Conservation (phyloP, 768 basidiomycete species). For the Astraeus odoratus region DNA sequence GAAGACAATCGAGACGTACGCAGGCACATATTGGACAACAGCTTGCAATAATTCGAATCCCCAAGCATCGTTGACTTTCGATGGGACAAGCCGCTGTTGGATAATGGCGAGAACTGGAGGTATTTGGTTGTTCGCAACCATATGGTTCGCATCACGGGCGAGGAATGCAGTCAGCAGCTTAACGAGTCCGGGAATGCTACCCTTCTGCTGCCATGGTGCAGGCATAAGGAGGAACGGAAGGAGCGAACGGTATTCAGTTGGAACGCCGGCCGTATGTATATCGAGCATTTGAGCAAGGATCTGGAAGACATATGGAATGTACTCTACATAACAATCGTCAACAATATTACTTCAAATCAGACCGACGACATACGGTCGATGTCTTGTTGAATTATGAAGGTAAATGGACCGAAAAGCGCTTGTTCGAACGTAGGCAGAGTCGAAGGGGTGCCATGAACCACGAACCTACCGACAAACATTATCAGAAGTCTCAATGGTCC, state of each 20-base stretch:
- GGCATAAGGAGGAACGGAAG: conserved; percentile 82
- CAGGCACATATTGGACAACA: conserved; percentile 63
- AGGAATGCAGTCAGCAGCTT: conserved; percentile 83
- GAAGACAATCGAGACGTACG: conserved; percentile 44
- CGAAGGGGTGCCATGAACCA: conserved; percentile 62
- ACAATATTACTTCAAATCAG: background rate
- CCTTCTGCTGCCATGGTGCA: conserved; percentile 86
- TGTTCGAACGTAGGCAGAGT: conserved; percentile 73
- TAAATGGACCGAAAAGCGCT: conserved; percentile 81
- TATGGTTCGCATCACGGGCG: conserved; percentile 55
- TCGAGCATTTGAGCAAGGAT: conserved; percentile 94
- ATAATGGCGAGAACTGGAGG: conserved; percentile 77
- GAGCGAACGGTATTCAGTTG: conserved; percentile 69
- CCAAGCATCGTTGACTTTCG: conserved; percentile 82
- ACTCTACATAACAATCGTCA: conserved; percentile 48
- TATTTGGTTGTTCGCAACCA: conserved; percentile 67
- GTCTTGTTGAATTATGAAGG: conserved; percentile 82
- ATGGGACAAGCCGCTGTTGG: conserved; percentile 85
- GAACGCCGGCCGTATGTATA: conserved; percentile 59
- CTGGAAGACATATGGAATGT: conserved; percentile 96
- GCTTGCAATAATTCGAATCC: conserved; percentile 86
- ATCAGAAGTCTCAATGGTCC: conserved; percentile 1
- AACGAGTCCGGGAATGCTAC: conserved; percentile 90
- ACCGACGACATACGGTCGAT: conserved; percentile 64
- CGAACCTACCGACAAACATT: conserved; percentile 46